A percentile compares a stretch with the other conserved stretches of the same genome.
These are phyloP conservation scores for Pseudogymnoascus pannorum DNA, from an alignment of 2,329 filamentous ascomycete genomes.

Conservation along the genomic window DNA sequence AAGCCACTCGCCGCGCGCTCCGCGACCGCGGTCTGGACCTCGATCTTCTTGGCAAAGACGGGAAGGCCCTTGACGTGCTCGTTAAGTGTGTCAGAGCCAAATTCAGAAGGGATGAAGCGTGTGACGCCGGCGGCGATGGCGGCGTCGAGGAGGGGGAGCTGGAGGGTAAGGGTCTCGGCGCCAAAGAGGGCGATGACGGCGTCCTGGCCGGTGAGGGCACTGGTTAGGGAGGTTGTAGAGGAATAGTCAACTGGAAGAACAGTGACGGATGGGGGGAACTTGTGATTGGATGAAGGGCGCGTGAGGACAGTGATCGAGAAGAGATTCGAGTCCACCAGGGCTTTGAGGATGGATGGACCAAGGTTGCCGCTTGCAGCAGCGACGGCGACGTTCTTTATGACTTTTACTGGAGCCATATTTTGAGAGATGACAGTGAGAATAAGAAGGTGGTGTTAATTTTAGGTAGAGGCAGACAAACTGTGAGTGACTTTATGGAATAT, in stretches of 20 bases:
- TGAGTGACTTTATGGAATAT: background rate
- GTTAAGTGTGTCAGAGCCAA: conserved; percentile 35
- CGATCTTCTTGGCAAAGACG: conserved; percentile 44
- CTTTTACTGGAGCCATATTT: background rate
- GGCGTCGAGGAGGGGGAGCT: conserved; percentile 48
- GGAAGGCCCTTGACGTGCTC: conserved; percentile 37
- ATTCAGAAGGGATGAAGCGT: conserved; percentile 57
- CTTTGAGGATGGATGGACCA: conserved; percentile 21
- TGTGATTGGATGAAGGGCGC: conserved; percentile 33
- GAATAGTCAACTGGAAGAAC: conserved; percentile 40
- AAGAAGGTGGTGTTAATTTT: background rate
- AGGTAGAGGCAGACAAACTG: background rate
- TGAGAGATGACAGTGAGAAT: background rate
- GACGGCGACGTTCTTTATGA: conserved; percentile 31
- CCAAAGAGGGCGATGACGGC: conserved; percentile 46
- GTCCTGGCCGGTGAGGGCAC: conserved; percentile 49
- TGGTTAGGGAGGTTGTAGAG: conserved; percentile 34
- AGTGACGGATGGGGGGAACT: conserved; percentile 30
- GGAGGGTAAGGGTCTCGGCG: conserved; percentile 30
- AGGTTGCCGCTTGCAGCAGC: conserved; percentile 28
- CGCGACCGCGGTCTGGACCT: conserved; percentile 34
- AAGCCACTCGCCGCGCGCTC: conserved; percentile 33
- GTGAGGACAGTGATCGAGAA: conserved; percentile 45
- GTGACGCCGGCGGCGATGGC: conserved; percentile 50
- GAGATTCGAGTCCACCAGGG: conserved; percentile 20